Evolutionary conservation across 768 basidiomycete genomes (phyloP).

Genomic region (Phallus indusiatus): DNA sequence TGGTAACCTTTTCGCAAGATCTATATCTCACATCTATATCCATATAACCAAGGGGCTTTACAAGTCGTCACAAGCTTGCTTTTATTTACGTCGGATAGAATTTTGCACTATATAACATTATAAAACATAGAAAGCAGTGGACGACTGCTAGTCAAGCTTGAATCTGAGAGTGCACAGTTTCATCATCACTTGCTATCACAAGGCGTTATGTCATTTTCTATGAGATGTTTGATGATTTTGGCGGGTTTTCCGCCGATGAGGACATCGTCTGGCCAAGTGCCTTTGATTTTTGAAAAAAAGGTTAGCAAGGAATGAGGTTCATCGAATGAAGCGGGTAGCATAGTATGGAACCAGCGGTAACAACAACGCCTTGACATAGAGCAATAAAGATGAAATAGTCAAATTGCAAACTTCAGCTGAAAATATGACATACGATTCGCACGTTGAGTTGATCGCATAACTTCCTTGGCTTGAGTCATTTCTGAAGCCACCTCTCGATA

Average conservation of each 20-base stretch:
- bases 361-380: neutral
- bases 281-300: neutral
- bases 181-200: too few species aligned
- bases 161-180: too few species aligned
- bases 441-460: neutral
- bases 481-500: neutral
- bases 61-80: too few species aligned
- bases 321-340: neutral
- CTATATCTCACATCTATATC: too few species aligned
- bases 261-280: neutral
- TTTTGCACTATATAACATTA: too few species aligned
- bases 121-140: too few species aligned
- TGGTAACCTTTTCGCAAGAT: neutral
- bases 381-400: neutral
- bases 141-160: too few species aligned
- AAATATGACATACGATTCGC: neutral
- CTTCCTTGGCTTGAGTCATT: neutral
- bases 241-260: neutral
- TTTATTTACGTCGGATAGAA: too few species aligned
- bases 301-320: neutral
- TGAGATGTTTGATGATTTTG: neutral
- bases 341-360: neutral
- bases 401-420: neutral
- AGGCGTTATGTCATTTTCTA: neutral
- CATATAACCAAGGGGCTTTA: too few species aligned